Evolutionary conservation across 805 yeast species (phyloP), one percentile per base, ranked within the genome.

Genomic region (Monosporozyma siamensis): DNA sequence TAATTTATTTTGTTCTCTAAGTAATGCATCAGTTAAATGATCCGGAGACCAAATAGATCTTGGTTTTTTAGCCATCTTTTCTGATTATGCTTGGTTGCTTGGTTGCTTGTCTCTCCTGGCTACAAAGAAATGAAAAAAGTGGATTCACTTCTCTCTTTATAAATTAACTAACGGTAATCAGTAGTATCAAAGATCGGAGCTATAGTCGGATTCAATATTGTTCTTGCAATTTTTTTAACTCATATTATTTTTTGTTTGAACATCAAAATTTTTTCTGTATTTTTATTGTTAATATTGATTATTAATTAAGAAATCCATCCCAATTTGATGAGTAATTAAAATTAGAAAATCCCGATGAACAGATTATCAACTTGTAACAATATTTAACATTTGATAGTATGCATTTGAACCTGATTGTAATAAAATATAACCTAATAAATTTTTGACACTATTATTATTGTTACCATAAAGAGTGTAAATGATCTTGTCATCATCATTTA

Each of bases 1-100:
- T 34, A 59, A 47, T 44, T 57, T 61, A 41, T 60, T 58, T 44
- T 58, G 63, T 42, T 58, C 58, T 35, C 49, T 47, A 18, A 42
- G 39, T 21, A 54, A 32, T 4, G 50, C 46, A 35, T 44, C 46
- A 8, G 52, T 41, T 43, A 39, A 40, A 41, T 17, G 48, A 42
- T 23, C 47, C 20, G 27, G 49, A 30, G 32, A 40, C 42, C 42
- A 40, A 4, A 40, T 26, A 39, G 21, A 29, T 36, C 42, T 17
- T 34, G 45, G 39, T 41, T 44, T 30, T 21, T 26, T 36, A 15
- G 26, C 39, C 39, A 36, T 36, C 25, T 7, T 25, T 6, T n/a
- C 7, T 36, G 11, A 3, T 17, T 35, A 5, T 35, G 4, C 5
- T 15, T 7, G n/a, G 20, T 14, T 24, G 9, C 25, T 27, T 42